phyloP scores from a whole-genome alignment of 257 asterid species.

The Plantago major region DNA sequence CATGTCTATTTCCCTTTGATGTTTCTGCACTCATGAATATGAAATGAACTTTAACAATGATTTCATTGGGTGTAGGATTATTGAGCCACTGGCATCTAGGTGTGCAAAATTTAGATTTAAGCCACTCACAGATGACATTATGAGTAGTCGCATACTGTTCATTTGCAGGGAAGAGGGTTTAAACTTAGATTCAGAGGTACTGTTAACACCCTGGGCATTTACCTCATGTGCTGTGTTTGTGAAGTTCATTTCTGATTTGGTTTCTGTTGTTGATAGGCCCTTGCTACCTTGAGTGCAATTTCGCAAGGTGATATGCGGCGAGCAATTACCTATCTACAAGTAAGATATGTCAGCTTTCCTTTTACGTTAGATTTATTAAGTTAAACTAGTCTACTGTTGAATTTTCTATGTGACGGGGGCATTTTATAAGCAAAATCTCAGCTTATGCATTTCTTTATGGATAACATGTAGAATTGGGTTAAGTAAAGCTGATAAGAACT shows the following conservation, averaged over 20 bases:
- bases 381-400: neutral
- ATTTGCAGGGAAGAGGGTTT: slow-evolving; percentile 90
- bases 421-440: neutral
- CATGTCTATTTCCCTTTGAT: neutral
- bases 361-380: slow-evolving; percentile 9
- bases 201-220: slow-evolving; percentile 18
- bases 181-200: slow-evolving; percentile 82
- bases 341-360: slow-evolving; percentile 28
- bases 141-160: slow-evolving; percentile 68
- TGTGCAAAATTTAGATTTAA: slow-evolving; percentile 97
- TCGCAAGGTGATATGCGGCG: slow-evolving; percentile 97
- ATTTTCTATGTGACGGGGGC: neutral
- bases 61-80: slow-evolving; percentile 47
- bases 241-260: neutral
- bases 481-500: neutral
- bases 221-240: slow-evolving; percentile 14
- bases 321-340: slow-evolving; percentile 93
- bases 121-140: slow-evolving; percentile 87
- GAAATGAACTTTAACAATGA: slow-evolving; percentile 20
- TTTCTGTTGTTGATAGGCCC: slow-evolving; percentile 50
- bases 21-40: neutral
- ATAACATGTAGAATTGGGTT: neutral
- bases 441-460: slow-evolving; percentile 6
- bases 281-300: slow-evolving; percentile 76
- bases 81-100: slow-evolving; percentile 98